Base-by-base conservation (phyloP, 2,329 filamentous ascomycete genomes). In the Colletotrichum sp. region DNA sequence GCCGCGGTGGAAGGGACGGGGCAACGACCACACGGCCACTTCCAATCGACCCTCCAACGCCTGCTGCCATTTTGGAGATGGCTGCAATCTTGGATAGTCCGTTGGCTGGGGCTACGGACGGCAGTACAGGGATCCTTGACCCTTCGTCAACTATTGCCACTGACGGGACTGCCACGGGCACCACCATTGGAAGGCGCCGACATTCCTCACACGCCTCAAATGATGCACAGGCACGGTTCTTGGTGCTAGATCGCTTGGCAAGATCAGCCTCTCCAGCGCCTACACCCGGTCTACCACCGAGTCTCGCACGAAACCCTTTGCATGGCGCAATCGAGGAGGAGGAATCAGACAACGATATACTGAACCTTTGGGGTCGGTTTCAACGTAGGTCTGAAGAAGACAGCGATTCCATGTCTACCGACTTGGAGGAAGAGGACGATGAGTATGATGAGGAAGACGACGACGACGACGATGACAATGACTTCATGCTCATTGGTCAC, bases 291-390 rank as follows among this genome's bases (percentile, higher is more conserved):
- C 72, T 76, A 13, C 73, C 39, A 12, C 55, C 63, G 12, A 52
- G 6, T 34, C 32, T 32, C 11, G 12, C 59, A 22, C 59, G 30
- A 19, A 30, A 73, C 1, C 73, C 82, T 7, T 77, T 79, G n/a
- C 69, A 76, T 15, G 77, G 75, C 16, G 80, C 81, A 9, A 83
- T 87, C 13, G 85, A 85, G 3, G 83, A 83, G n/a, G 84, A 85
- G 15, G 86, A 88, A 6, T 86, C 86, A 5, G 86, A 87, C 19
- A 84, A 84, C 4, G 89, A 89, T 71, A 86, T 90, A 76, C 79
- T 91, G 66, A 85, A 87, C 71, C 87, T 91, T 70, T 90, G 89
- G 87, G 88, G 88, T 62, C 85, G 87, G 15, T 86, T 86, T 72
- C 39, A 88, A 30, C 89, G 72, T 34, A 88, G 25, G 89, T 89